Evolutionary conservation across 2,329 filamentous ascomycete species (phyloP), one percentile per base, ranked within the genome.

Genomic region (Erysiphe pulchra): DNA sequence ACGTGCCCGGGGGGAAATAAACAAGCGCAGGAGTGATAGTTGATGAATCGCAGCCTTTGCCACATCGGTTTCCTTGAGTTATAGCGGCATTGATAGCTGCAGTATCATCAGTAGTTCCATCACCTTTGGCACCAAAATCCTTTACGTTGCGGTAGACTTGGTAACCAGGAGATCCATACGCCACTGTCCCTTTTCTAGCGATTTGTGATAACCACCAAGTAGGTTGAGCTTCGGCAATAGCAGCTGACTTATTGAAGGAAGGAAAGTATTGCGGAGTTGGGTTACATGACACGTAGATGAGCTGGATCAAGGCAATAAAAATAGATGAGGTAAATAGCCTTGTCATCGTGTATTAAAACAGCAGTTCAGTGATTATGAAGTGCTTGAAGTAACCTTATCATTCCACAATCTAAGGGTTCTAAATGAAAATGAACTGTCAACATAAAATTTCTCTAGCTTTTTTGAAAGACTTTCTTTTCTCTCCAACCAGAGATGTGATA

Each of bases 1-100:
- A 95, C 47, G 76, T 92, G 52, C 87, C 86, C 11, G 82, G 68
- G 36, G 85, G 86, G 44, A 95, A 92, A 66, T 92, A 95, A 45
- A 95, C 75, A 13, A 95, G 65, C 24, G 83, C 87, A 0, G 87
- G 87, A 1, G 75, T 74, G n/a, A 72, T 71, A 2, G 87, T 95
- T 31, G 72, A 74, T 1, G 84, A 92, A 58, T 90, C 80, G 58
- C 87, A 95, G 50, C 75, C 73, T 50, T 72, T 59, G 36, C 82
- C 84, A 57, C 87, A 95, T 39, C 87, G 80, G 54, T 70, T 67
- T 28, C 84, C 83, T n/a, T 73, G 71, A 5, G 72, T 68, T 55
- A 94, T 80, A 51, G 85, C 85, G 37, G 65, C 61, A 64, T 93
- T 94, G 69, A 95, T 93, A 47, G 86, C 83, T 0, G 62, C 54